Evolutionary conservation across 805 yeast species (phyloP), one percentile per base, ranked within the genome.

Genomic region (Hyphopichia homilentoma): DNA sequence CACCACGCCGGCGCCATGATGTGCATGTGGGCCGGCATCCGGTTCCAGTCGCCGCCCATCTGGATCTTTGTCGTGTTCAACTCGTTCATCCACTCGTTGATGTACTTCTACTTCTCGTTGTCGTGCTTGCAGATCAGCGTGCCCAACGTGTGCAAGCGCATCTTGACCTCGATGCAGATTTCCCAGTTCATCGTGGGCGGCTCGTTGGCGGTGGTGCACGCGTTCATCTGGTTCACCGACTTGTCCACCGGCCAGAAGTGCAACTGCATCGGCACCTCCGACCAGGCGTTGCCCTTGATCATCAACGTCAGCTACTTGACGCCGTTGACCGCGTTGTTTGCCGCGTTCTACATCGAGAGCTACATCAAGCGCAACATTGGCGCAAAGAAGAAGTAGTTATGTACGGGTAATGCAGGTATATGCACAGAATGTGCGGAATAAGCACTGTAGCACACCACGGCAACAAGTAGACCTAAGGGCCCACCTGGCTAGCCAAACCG

Each of bases 1-100:
- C 88, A 81, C 52, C 88, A 81, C 54, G 74, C 87, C 4, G 88
- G 88, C 16, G 88, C 88, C 30, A 81, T 81, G 78, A 61, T 81
- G 57, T 79, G 84, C 38, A 81, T 81, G 88, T 81, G 87, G 87
- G 74, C 84, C 6, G 88, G 88, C 2, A 73, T 79, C 35, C 63
- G 87, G 36, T 81, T 62, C 56, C 74, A 73, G 32, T 72, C 84
- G 9, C 84, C 87, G 4, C 88, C 88, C 21, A 81, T 81, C 52
- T 81, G 88, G 88, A 77, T 81, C 47, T 81, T 81, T 58, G 86
- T 81, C 27, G 84, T 77, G 16, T 81, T 81, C 73, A 81, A 81
- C 65, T 80, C 86, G n/a, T 75, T 81, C 52, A 81, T 81, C 50
- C 88, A 81, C 62, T 65, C 83, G 16, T 68, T 81, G 52, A 81